Evolutionary conservation across 805 yeast genomes (phyloP), one percentile per base, ranked within the genome.

Genomic region (Komagataella kurtzmanii): DNA sequence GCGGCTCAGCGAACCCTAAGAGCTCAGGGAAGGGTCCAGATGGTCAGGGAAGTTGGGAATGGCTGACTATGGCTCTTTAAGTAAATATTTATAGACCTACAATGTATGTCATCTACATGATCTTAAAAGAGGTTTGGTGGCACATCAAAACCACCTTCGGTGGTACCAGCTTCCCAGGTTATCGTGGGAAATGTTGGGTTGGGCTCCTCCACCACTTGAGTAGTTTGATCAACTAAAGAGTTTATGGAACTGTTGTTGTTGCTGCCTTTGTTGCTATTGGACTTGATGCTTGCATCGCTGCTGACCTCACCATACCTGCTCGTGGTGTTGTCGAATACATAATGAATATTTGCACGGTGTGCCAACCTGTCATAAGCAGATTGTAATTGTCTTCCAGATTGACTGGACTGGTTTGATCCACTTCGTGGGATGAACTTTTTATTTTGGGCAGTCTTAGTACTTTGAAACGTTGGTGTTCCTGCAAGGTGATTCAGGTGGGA

Each of bases 11-110:
- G 14, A 44, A 23, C 24, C 6, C 55, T 54, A 17, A 55, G 50
- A 44, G 56, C 40, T 30, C 40, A 5, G 40, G 56, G 17, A 54
- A 24, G 46, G 55, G 48, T 5, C 54, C 44, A 3, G 50, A 45
- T 17, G 53, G 47, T 17, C 44, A 49, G 17, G 50, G 48, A 40
- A 68, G 65, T 52, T 72, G 76, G 76, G 76, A 72, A 54, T 72
- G 76, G 76, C 62, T 72, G 44, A 71, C 72, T 46, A 70, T 72
- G 75, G 66, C 70, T 7, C 55, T 71, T 36, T 74, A 61, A 50
- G 52, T 52, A 23, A 53, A 54, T 43, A 65, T 54, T 12, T 44
- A 44, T 44, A 44, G 46, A 44, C 46, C 40, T 30, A 30, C 40
- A 30, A 30, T 54, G 49, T 17, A 30, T 30, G 40, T 30, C 6